These are phyloP conservation scores for Penicillium argentinense DNA, from an alignment of 495 filamentous ascomycete species.

Conservation along the genomic window DNA sequence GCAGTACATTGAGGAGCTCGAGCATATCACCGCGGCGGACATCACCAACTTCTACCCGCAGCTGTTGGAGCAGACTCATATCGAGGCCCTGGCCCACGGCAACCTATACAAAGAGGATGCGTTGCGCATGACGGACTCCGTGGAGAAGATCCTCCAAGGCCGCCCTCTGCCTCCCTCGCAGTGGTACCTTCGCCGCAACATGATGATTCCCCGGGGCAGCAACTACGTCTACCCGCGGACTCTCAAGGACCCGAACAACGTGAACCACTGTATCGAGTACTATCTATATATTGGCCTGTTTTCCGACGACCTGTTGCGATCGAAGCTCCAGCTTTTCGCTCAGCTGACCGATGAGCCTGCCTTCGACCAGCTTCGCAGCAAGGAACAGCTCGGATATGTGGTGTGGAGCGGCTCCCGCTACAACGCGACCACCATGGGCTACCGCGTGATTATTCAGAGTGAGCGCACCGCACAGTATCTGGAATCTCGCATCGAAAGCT, in stretches of 20 bases:
- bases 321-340: slow-evolving; percentile 79
- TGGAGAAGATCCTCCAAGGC: slow-evolving; percentile 78
- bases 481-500: slow-evolving; percentile 82
- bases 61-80: slow-evolving; percentile 77
- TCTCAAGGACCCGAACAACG: slow-evolving; percentile 85
- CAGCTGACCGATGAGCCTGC: slow-evolving; percentile 91
- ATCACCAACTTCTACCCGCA: slow-evolving; percentile 77
- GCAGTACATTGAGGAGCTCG: slow-evolving; percentile 75
- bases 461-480: slow-evolving; percentile 81
- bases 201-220: slow-evolving; percentile 74
- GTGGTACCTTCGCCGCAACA: slow-evolving; percentile 73
- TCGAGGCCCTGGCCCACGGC: slow-evolving; percentile 86
- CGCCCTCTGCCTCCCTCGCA: slow-evolving; percentile 72
- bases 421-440: slow-evolving; percentile 72
- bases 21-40: slow-evolving; percentile 69
- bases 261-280: slow-evolving; percentile 97
- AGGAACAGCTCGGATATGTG: slow-evolving; percentile 96
- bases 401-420: slow-evolving; percentile 79
- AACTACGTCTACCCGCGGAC: slow-evolving; percentile 80
- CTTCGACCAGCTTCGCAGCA: slow-evolving; percentile 92
- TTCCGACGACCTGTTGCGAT: slow-evolving; percentile 62
- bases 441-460: slow-evolving; percentile 91
- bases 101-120: slow-evolving; percentile 97
- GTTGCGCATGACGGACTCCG: slow-evolving; percentile 76
- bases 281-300: slow-evolving; percentile 77